A percentile compares a stretch with the other conserved stretches of the same genome.
Evolutionary conservation across 2,329 filamentous ascomycete species (phyloP).

Genomic region (Cercospora canescens): DNA sequence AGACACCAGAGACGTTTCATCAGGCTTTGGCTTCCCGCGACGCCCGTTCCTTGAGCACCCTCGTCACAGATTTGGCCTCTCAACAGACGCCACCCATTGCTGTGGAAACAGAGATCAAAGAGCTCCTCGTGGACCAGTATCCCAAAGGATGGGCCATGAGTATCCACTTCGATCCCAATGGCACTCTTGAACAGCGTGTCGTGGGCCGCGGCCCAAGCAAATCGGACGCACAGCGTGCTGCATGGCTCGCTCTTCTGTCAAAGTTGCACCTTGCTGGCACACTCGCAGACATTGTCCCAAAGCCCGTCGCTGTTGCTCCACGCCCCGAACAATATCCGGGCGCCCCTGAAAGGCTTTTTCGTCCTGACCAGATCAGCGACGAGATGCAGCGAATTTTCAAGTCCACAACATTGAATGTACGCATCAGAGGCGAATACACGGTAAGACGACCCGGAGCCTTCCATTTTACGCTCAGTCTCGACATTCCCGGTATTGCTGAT

Average conservation of each 20-base stretch:
- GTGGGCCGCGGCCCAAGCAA: constrained; percentile 1
- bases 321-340: constrained; percentile 11
- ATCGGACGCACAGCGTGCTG: background rate
- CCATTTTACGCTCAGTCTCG: constrained; percentile 5
- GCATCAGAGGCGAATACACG: background rate
- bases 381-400: constrained; percentile 9
- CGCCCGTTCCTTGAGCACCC: background rate
- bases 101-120: background rate
- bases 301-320: background rate
- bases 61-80: background rate
- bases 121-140: background rate
- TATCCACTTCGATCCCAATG: background rate
- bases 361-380: background rate
- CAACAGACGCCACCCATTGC: background rate
- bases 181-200: background rate
- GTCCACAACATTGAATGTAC: background rate
- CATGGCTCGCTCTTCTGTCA: constrained; percentile 9
- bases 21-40: background rate
- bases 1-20: background rate
- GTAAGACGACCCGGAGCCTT: background rate
- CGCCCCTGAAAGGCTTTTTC: constrained; percentile 4
- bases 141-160: background rate
- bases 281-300: background rate
- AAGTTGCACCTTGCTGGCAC: constrained; percentile 8
- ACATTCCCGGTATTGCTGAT: constrained; percentile 9